These are phyloP conservation scores for Solanum appendiculatum DNA, from an alignment of 257 asterid genomes.

Conservation along the genomic window DNA sequence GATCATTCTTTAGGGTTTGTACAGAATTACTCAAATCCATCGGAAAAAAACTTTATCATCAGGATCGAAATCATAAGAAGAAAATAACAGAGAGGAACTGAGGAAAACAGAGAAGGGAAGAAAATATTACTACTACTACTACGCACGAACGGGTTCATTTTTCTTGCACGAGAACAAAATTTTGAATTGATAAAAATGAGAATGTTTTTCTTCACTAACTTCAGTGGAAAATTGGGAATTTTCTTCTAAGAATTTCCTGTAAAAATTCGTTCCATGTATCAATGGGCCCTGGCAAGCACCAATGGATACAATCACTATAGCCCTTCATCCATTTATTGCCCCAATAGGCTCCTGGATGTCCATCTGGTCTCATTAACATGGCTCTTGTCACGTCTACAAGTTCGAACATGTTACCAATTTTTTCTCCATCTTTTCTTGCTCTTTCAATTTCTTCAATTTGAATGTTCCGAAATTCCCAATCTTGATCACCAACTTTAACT, in stretches of 20 bases:
- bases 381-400: slow-evolving; percentile 31
- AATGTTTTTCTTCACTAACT: neutral
- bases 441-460: slow-evolving; percentile 28
- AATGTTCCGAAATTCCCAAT: slow-evolving; percentile 15
- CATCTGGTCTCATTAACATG: slow-evolving; percentile 40
- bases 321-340: slow-evolving; percentile 26
- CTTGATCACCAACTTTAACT: neutral
- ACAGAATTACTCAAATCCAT: neutral
- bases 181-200: neutral
- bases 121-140: too few relatives aligned
- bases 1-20: neutral
- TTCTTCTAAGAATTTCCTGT: slow-evolving; percentile 5
- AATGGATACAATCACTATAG: slow-evolving; percentile 44
- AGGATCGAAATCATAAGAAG: too few relatives aligned
- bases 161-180: too few relatives aligned
- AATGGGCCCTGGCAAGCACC: slow-evolving; percentile 49
- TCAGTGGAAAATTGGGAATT: neutral
- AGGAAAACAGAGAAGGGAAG: too few relatives aligned
- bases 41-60: too few relatives aligned
- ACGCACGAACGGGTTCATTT: too few relatives aligned
- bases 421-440: slow-evolving; percentile 3
- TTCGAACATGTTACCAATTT: slow-evolving; percentile 13
- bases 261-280: slow-evolving; percentile 36
- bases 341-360: slow-evolving; percentile 32
- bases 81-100: too few relatives aligned